Percentiles rank a stretch among this genome's conserved stretches.
phyloP scores from a whole-genome alignment of 225 moss, liverwort and hornwort species.

The Physcomitrium patens region DNA sequence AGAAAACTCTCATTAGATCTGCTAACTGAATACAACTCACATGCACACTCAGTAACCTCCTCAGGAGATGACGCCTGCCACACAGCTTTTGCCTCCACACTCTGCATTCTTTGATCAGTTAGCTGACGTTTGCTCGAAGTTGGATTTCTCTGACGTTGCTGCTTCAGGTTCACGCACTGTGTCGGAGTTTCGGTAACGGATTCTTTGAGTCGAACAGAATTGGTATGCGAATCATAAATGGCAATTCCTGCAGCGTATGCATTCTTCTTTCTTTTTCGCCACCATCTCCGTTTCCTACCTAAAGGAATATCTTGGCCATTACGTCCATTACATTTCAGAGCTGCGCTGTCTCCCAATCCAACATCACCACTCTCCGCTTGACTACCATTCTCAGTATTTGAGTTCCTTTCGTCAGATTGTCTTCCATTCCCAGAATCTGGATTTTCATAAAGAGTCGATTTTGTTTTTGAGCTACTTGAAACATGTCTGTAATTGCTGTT shows the following conservation, averaged over 20 bases:
- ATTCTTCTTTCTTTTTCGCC: slow-evolving; percentile 39
- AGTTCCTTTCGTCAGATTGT: slow-evolving; percentile 25
- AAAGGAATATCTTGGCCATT: slow-evolving; percentile 14
- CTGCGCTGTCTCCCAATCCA: slow-evolving; percentile 20
- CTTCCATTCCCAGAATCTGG: slow-evolving; percentile 25
- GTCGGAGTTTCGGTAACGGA: slow-evolving; percentile 21
- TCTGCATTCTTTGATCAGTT: slow-evolving; percentile 18
- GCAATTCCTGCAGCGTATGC: slow-evolving; percentile 46
- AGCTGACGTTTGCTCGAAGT: slow-evolving; percentile 14
- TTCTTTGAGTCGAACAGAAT: slow-evolving; percentile 41
- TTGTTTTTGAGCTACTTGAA: slow-evolving; percentile 2
- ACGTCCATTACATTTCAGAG: slow-evolving; percentile 4
- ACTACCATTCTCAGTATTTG: slow-evolving; percentile 17
- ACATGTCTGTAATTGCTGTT: slow-evolving; percentile 11
- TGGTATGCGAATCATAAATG: slow-evolving; percentile 34
- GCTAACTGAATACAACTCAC: slow-evolving; percentile 5
- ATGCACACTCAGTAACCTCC: slow-evolving; percentile 9
- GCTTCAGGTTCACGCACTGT: slow-evolving; percentile 12
- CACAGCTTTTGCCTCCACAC: slow-evolving; percentile 4
- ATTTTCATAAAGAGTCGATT: slow-evolving; percentile 17
- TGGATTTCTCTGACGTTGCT: slow-evolving; percentile 25
- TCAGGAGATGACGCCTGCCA: slow-evolving; percentile 24
- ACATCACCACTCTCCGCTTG: slow-evolving; percentile 27
- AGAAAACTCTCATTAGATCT: slow-evolving; percentile 20
- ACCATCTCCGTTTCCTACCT: slow-evolving; percentile 37